phyloP scores from a whole-genome alignment of 345 rosid genomes.

The Kernera saxatilis region DNA sequence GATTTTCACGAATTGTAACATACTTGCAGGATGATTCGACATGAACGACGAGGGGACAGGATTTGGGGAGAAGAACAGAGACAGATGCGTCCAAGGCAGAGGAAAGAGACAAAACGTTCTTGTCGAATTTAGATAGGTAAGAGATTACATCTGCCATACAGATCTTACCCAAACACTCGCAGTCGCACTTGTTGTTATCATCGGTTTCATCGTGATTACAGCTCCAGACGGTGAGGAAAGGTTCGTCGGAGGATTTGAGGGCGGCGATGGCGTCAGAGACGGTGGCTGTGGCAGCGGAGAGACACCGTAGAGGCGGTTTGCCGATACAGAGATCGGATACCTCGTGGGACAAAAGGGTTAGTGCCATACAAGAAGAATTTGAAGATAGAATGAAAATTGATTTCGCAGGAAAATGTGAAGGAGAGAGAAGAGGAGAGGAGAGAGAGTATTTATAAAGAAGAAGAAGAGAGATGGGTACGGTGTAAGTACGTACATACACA shows the following conservation, averaged over 20 bases:
- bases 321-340: slow-evolving; percentile 88
- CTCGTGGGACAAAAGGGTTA: slow-evolving; percentile 24
- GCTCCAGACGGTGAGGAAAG: slow-evolving; percentile 68
- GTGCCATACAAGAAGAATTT: slow-evolving; percentile 13
- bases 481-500: not conserved
- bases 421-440: not conserved
- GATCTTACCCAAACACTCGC: slow-evolving; percentile 80
- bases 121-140: slow-evolving; percentile 55
- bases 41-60: slow-evolving; percentile 42
- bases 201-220: slow-evolving; percentile 41
- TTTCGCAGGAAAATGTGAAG: not conserved
- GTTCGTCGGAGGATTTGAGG: slow-evolving; percentile 56
- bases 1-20: not conserved
- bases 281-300: slow-evolving; percentile 36
- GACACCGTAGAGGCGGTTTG: slow-evolving; percentile 75
- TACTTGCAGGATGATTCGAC: slow-evolving; percentile 75
- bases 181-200: slow-evolving; percentile 37
- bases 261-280: slow-evolving; percentile 52
- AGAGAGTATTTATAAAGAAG: slow-evolving; percentile 17
- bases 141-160: slow-evolving; percentile 88
- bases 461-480: slow-evolving; percentile 23
- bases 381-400: not conserved
- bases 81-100: slow-evolving; percentile 54
- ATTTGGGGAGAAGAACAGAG: slow-evolving; percentile 56
- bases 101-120: slow-evolving; percentile 40